Conservation (phyloP, 2,329 filamentous ascomycete species). For the Penicillium griseofulvum region DNA sequence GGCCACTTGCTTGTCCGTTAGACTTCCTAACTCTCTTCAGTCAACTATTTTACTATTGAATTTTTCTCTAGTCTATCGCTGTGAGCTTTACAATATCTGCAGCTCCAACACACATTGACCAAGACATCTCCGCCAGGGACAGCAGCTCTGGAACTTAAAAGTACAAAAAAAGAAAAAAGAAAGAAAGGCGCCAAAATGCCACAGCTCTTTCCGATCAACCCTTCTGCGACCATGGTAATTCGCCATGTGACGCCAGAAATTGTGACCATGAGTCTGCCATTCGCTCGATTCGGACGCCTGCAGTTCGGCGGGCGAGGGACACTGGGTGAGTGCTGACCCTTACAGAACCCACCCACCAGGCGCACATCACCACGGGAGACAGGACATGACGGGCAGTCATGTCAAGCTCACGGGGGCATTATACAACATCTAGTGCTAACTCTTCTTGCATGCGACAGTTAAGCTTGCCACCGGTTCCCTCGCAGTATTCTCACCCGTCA, state of each 20-base stretch:
- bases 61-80: neutral
- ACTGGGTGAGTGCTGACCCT: slow-evolving; percentile 57
- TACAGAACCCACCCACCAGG: slow-evolving; percentile 2
- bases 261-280: slow-evolving; percentile 63
- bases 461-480: slow-evolving; percentile 73
- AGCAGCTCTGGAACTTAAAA: neutral
- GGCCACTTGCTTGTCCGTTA: neutral
- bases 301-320: slow-evolving; percentile 87
- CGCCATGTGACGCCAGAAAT: slow-evolving; percentile 77
- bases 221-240: slow-evolving; percentile 83
- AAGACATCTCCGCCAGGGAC: slow-evolving; percentile 14
- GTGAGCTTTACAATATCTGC: neutral
- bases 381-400: neutral
- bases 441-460: slow-evolving; percentile 51
- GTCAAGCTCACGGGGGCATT: neutral
- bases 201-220: slow-evolving; percentile 66
- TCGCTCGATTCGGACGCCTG: slow-evolving; percentile 73
- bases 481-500: slow-evolving; percentile 88
- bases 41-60: neutral
- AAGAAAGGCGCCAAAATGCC: slow-evolving; percentile 20
- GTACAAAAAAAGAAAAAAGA: neutral
- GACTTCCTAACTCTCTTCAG: neutral
- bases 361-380: neutral
- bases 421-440: slow-evolving; percentile 9
- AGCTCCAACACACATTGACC: neutral